These are phyloP conservation scores for Obelidium mucronatum DNA, from an alignment of 192 early-diverging fungal genomes.

Conservation along the genomic window DNA sequence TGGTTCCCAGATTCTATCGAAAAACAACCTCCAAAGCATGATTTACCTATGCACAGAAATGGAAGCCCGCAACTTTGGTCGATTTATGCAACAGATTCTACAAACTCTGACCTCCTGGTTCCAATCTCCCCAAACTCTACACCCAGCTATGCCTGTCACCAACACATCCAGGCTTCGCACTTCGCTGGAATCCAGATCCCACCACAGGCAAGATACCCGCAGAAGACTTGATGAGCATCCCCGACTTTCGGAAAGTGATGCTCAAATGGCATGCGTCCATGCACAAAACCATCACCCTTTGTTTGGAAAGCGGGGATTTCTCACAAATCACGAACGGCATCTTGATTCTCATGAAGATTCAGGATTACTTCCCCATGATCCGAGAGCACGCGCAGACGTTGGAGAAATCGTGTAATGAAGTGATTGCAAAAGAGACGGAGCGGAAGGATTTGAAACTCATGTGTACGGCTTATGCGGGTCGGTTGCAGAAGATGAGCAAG, in stretches of 20 bases:
- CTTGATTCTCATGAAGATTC: slow-evolving; percentile 70
- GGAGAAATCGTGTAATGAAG: slow-evolving; percentile 44
- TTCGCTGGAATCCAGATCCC: slow-evolving; percentile 58
- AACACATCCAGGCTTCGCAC: slow-evolving; percentile 73
- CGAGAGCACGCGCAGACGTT: slow-evolving; percentile 61
- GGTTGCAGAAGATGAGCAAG: slow-evolving; percentile 21
- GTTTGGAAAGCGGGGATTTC: slow-evolving; percentile 68
- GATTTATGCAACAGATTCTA: slow-evolving; percentile 69
- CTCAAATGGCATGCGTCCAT: slow-evolving; percentile 80
- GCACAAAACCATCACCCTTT: slow-evolving; percentile 31
- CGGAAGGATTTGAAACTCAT: slow-evolving; percentile 77
- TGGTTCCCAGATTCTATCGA: slow-evolving; percentile 41
- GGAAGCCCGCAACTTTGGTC: slow-evolving; percentile 76
- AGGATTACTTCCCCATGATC: slow-evolving; percentile 67
- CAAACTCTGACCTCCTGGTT: slow-evolving; percentile 66
- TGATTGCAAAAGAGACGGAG: slow-evolving; percentile 61
- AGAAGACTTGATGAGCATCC: slow-evolving; percentile 60
- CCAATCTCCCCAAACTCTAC: slow-evolving; percentile 55
- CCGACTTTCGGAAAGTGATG: slow-evolving; percentile 68
- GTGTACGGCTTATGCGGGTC: slow-evolving; percentile 62
- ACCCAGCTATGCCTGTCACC: slow-evolving; percentile 60
- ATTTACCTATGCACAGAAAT: slow-evolving; percentile 73
- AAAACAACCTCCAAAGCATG: slow-evolving; percentile 54
- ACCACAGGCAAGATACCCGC: slow-evolving; percentile 47
- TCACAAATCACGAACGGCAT: slow-evolving; percentile 80